Evolutionary conservation across 805 yeast genomes (phyloP).

Genomic region (Metschnikowia similis): DNA sequence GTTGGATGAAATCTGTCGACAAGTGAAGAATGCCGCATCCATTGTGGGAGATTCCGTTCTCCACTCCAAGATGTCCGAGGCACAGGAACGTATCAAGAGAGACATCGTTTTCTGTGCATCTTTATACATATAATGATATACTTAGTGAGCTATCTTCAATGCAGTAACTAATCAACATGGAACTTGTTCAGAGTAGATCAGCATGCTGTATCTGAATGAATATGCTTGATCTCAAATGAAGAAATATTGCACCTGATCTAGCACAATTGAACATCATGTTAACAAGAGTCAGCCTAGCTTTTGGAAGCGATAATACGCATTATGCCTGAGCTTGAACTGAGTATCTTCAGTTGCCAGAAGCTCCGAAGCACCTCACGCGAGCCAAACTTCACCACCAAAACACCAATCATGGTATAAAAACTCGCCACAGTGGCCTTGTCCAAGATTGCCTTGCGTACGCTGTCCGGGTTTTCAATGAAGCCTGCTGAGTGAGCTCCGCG

Average conservation of each 20-base stretch:
- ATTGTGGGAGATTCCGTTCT: slow-evolving; percentile 91
- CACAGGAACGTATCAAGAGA: slow-evolving; percentile 92
- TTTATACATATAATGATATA: slow-evolving; percentile 56
- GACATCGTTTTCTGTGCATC: slow-evolving; percentile 98
- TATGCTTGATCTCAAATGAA: too few species aligned
- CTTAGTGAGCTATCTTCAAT: too few species aligned
- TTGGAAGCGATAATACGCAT: slow-evolving; percentile 17
- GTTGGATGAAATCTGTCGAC: slow-evolving; percentile 90
- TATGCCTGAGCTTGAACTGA: slow-evolving; percentile 23
- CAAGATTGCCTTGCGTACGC: slow-evolving; percentile 13
- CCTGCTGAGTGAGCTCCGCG: slow-evolving; percentile 26
- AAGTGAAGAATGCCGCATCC: slow-evolving; percentile 88
- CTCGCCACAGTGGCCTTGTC: slow-evolving; percentile 30
- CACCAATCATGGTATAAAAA: slow-evolving; percentile 37
- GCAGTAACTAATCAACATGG: neutral
- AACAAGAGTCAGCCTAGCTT: neutral
- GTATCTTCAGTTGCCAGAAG: slow-evolving; percentile 13
- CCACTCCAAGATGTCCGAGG: slow-evolving; percentile 83
- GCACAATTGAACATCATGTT: neutral
- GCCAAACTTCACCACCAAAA: slow-evolving; percentile 28
- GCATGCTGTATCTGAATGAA: too few species aligned
- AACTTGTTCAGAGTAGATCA: neutral
- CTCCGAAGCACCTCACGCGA: slow-evolving; percentile 19
- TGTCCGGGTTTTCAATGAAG: slow-evolving; percentile 11
- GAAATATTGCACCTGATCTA: too few species aligned